Evolutionary conservation across 495 filamentous ascomycete species (phyloP).

Genomic region (Jackrogersella minutella): DNA sequence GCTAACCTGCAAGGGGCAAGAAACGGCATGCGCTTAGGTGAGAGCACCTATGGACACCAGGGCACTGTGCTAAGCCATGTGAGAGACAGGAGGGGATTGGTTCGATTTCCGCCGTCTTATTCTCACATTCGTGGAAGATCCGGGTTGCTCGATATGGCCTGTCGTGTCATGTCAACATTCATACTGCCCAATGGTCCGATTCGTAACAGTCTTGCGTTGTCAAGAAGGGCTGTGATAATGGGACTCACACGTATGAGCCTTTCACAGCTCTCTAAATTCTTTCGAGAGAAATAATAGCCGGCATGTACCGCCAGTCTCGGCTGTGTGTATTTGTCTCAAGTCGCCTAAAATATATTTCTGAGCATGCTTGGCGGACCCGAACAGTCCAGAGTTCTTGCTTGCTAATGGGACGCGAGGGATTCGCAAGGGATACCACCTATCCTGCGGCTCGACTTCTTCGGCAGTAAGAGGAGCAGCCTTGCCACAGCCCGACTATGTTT

Average conservation of each 20-base stretch:
- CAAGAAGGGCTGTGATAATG: background rate
- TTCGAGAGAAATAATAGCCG: conserved; percentile 10
- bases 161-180: conserved; percentile 9
- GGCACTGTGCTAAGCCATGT: conserved; percentile 13
- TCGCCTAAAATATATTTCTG: conserved; percentile 21
- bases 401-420: conserved; percentile 29
- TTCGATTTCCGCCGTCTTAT: conserved; percentile 1
- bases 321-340: conserved; percentile 22
- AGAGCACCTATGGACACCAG: background rate
- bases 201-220: background rate
- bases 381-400: conserved; percentile 5
- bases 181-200: conserved; percentile 3
- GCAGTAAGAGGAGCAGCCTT: conserved; percentile 13
- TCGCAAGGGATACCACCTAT: conserved; percentile 19
- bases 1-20: conserved; percentile 26
- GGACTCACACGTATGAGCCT: background rate
- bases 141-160: conserved; percentile 14
- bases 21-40: conserved; percentile 25
- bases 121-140: background rate
- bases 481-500: background rate
- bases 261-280: conserved; percentile 3
- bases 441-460: conserved; percentile 12
- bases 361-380: conserved; percentile 26
- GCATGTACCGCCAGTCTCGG: conserved; percentile 14
- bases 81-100: too few relatives aligned